Evolutionary conservation across 2,329 filamentous ascomycete genomes (phyloP), one percentile per base, ranked within the genome.

Genomic region (Apiospora pterosperma): DNA sequence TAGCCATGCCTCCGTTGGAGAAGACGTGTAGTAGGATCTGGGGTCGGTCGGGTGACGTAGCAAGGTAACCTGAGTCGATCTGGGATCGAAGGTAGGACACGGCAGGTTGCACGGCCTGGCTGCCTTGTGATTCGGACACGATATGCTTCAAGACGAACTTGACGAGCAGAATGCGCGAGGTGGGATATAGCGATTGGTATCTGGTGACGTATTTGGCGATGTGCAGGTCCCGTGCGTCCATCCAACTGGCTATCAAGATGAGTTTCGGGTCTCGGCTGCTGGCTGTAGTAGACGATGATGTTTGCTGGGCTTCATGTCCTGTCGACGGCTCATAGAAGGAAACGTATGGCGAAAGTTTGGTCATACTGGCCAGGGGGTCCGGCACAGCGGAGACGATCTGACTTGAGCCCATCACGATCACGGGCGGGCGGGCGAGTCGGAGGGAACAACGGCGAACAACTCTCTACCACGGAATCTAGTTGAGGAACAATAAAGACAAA

Each of bases 1-100:
- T 78, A 62, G 77, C 76, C 28, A 79, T 76, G 59, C 84, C 84
- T 62, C 84, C 84, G 67, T 86, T 85, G 42, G 84, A 86, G 69
- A 86, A 85, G 38, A 79, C 65, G 67, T 86, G 84, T 14, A 83
- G 70, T 3, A 85, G 75, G 19, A 85, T 73, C 36, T 75, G 73
- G 12, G 76, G 77, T 39, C 63, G 62, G 23, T 66, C 62, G 34
- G 69, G 72, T 21, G 63, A 28, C 19, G 66, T 67, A 19, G 69
- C 68, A 58, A 72, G 28, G 44, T 63, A 12, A 21, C 68, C 70
- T 14, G 70, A 68, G 38, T 71, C 68, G 11, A 75, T 66, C 14
- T 77, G 65, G 1, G 73, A 74, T 31, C 74, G 75, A 55, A 85
- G 67, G 19, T 81, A 74, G 34, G 76, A 71, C 7, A 82, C 69